Percentiles rank a stretch among this genome's conserved stretches.
Evolutionary conservation across 2,329 filamentous ascomycete genomes (phyloP).

Genomic region (Diaporthe citriasiana): DNA sequence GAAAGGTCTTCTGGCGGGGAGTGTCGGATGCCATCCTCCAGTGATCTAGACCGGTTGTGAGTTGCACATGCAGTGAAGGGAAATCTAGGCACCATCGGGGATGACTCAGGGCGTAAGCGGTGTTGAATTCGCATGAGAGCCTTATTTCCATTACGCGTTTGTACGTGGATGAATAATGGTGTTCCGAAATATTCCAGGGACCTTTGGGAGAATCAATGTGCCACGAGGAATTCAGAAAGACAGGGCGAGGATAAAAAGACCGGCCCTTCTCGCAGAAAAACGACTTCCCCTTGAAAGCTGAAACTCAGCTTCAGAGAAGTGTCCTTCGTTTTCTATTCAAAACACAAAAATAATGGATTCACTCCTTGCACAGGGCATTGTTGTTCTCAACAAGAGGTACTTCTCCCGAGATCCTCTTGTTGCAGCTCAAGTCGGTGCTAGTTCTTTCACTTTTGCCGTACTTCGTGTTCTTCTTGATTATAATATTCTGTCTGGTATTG

Average conservation of each 20-base stretch:
- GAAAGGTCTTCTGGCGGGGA: neutral
- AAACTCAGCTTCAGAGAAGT: too few species aligned
- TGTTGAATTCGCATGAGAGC: neutral
- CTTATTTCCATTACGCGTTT: neutral
- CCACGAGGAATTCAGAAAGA: neutral
- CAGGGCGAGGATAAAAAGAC: neutral
- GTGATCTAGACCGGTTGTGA: neutral
- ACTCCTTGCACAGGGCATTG: neutral
- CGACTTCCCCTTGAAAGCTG: neutral
- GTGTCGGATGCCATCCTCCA: neutral
- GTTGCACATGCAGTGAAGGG: neutral
- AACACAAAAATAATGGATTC: neutral
- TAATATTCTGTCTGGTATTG: neutral
- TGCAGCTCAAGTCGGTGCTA: constrained; percentile 19
- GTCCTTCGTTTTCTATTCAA: neutral
- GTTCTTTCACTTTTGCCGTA: constrained; percentile 1
- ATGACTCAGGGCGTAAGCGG: neutral
- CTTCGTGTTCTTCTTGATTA: neutral
- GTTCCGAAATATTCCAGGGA: neutral
- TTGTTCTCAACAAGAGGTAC: constrained; percentile 24
- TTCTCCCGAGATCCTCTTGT: constrained; percentile 14
- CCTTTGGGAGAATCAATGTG: neutral
- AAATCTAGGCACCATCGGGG: neutral
- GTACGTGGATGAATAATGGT: neutral
- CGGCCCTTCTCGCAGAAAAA: neutral